These are phyloP conservation scores for Hypoxylon sp. DNA, from an alignment of 2,329 filamentous ascomycete species.

Conservation along the genomic window DNA sequence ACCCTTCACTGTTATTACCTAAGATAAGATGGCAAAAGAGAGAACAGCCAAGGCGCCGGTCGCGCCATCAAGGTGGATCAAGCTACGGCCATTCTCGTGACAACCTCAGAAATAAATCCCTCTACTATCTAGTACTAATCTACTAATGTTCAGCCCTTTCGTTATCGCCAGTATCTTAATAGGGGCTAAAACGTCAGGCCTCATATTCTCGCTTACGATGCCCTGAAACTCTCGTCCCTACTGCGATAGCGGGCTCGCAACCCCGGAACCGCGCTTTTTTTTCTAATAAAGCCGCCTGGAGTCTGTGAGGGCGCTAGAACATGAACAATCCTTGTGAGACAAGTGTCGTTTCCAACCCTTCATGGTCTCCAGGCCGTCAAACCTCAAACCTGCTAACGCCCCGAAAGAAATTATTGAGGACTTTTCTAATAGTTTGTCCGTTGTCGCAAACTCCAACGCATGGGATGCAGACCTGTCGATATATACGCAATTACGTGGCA, in stretches of 20 bases:
- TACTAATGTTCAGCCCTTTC: background rate
- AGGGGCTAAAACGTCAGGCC: constrained; percentile 7
- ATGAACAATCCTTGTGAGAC: constrained; percentile 27
- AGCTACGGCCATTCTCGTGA: constrained; percentile 11
- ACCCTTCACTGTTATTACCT: no score
- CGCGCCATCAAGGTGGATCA: constrained; percentile 10
- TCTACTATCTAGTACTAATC: no score
- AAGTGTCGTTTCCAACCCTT: constrained; percentile 26
- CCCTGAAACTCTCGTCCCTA: constrained; percentile 1
- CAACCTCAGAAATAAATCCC: constrained; percentile 8
- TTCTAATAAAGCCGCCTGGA: no score
- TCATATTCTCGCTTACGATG: constrained; percentile 1
- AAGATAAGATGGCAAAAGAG: no score
- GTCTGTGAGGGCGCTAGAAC: constrained; percentile 9
- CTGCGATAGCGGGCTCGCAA: background rate
- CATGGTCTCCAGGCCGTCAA: constrained; percentile 8
- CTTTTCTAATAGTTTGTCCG: constrained; percentile 3
- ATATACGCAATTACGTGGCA: constrained; percentile 9
- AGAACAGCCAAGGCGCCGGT: background rate
- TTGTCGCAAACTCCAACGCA: constrained; percentile 9
- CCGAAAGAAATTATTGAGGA: constrained; percentile 17
- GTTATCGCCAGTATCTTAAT: background rate
- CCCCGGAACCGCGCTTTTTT: no score
- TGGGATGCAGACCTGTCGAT: background rate
- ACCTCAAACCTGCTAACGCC: constrained; percentile 15